Conservation (phyloP, 2,329 filamentous ascomycete genomes). For the Alternaria incomplexa region DNA sequence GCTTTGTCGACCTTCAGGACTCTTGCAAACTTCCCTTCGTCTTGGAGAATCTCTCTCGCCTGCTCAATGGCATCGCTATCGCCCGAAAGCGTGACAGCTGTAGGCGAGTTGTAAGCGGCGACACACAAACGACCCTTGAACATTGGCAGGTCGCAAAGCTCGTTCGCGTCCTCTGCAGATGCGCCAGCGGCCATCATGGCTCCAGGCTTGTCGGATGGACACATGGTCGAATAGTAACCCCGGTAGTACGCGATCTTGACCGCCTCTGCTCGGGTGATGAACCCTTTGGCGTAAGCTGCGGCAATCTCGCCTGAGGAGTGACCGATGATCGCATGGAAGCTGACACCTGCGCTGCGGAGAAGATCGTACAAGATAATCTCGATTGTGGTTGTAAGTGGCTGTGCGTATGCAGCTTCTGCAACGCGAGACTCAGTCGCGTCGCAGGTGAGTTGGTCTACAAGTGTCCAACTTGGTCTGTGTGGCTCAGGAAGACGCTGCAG, state of each 20-base stretch:
- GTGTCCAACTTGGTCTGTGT: neutral
- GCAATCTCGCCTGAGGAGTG: conserved; percentile 53
- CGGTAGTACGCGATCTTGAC: conserved; percentile 1
- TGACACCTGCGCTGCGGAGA: conserved; percentile 3
- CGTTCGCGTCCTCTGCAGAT: neutral
- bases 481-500: neutral
- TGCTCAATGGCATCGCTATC: conserved; percentile 49
- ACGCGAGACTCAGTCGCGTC: neutral
- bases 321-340: conserved; percentile 29
- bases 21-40: conserved; percentile 48
- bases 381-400: conserved; percentile 29
- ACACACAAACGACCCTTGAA: conserved; percentile 24
- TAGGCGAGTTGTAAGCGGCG: conserved; percentile 36
- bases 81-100: conserved; percentile 54
- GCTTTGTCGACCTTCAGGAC: conserved; percentile 52
- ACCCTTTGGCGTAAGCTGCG: conserved; percentile 41
- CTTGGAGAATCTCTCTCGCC: conserved; percentile 38
- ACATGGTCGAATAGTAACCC: neutral
- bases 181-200: conserved; percentile 1
- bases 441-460: neutral
- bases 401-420: conserved; percentile 14
- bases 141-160: neutral
- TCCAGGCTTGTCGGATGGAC: neutral
- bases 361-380: conserved; percentile 25
- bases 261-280: neutral